These are phyloP conservation scores for Aspergillus sp. DNA, from an alignment of 2,329 filamentous ascomycete genomes.

Conservation along the genomic window DNA sequence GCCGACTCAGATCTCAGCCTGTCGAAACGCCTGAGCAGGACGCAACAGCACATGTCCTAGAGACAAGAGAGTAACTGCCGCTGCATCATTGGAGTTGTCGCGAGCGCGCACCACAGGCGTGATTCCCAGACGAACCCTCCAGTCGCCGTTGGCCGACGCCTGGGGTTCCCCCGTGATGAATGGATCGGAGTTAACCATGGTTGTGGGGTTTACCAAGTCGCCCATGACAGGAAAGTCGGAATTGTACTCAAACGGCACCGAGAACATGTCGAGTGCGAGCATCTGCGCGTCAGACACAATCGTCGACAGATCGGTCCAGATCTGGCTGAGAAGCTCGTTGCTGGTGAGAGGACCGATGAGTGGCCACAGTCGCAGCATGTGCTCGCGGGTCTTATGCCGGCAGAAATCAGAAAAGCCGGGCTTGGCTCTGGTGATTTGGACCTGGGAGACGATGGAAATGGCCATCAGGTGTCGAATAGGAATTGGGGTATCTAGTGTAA, in stretches of 20 bases:
- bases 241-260: conserved; percentile 18
- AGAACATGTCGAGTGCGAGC: conserved; percentile 21
- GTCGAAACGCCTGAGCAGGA: background rate
- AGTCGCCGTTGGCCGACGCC: conserved; percentile 7
- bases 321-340: background rate
- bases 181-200: conserved; percentile 19
- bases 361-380: conserved; percentile 14
- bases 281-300: conserved; percentile 22
- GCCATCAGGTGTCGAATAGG: conserved; percentile 14
- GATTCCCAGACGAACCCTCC: conserved; percentile 13
- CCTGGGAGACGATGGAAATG: conserved; percentile 12
- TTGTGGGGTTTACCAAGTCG: conserved; percentile 15
- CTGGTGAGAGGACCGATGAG: conserved; percentile 14
- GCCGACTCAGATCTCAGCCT: background rate
- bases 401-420: conserved; percentile 19
- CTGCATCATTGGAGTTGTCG: conserved; percentile 9
- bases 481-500: conserved; percentile 9
- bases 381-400: conserved; percentile 10
- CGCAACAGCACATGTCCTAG: conserved; percentile 14
- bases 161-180: conserved; percentile 8
- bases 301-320: conserved; percentile 13
- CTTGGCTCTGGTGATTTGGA: conserved; percentile 11
- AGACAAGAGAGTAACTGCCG: conserved; percentile 8
- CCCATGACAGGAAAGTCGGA: conserved; percentile 17
- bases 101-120: conserved; percentile 16